A percentile compares a stretch with the other conserved stretches of the same genome.
These are phyloP conservation scores for Hyaloperonospora brassicae DNA, from an alignment of 352 stramenopile species.

Conservation along the genomic window DNA sequence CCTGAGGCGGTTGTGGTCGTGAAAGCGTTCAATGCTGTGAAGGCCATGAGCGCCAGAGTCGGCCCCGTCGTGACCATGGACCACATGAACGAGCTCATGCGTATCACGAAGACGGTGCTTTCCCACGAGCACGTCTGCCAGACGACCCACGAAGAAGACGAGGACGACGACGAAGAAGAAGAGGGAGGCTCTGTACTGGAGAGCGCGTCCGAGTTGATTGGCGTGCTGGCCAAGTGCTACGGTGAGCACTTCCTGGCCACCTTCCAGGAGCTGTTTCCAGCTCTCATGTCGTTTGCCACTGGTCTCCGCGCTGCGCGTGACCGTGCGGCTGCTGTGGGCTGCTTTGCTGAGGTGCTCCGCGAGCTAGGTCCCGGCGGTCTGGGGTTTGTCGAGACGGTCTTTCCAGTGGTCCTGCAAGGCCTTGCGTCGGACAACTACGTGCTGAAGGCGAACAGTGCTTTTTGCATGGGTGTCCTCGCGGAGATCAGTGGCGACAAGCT, in stretches of 20 bases:
- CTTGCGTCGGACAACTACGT: conserved; percentile 89
- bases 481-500: conserved; percentile 74
- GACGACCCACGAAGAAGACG: conserved; percentile 82
- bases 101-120: conserved; percentile 82
- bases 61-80: conserved; percentile 87
- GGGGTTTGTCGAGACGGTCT: conserved; percentile 85
- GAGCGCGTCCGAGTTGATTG: conserved; percentile 90
- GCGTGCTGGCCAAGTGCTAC: conserved; percentile 91
- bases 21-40: conserved; percentile 93
- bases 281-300: conserved; percentile 88
- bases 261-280: conserved; percentile 86
- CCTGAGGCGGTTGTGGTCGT: conserved; percentile 87
- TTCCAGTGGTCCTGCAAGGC: conserved; percentile 86
- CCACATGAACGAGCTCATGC: conserved; percentile 82
- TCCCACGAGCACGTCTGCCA: conserved; percentile 88
- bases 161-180: conserved; percentile 87
- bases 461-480: conserved; percentile 90
- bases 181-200: conserved; percentile 92
- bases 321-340: conserved; percentile 90
- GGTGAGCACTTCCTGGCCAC: conserved; percentile 87
- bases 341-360: conserved; percentile 91
- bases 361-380: conserved; percentile 77
- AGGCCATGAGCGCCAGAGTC: conserved; percentile 91
- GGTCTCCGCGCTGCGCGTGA: conserved; percentile 86
- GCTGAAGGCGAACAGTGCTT: conserved; percentile 92